These are phyloP conservation scores for Potentilla sterilis DNA, from an alignment of 306 rosid species.

Conservation along the genomic window DNA sequence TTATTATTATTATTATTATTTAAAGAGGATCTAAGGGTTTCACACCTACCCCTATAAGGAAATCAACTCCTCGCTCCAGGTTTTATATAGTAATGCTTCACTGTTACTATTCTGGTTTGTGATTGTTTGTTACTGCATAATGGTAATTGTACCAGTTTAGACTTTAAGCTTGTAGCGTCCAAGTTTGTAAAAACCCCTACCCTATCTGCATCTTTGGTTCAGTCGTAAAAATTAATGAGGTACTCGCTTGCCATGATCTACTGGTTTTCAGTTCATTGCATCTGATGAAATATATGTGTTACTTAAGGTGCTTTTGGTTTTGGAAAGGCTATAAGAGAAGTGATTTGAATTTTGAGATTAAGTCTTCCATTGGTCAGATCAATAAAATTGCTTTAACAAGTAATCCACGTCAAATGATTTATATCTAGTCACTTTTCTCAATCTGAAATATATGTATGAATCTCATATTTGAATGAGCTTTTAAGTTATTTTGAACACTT, in stretches of 20 bases:
- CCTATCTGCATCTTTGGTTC: background rate
- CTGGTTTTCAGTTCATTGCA: slow-evolving; percentile 4
- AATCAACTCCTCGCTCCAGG: background rate
- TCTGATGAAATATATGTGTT: background rate
- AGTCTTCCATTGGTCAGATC: background rate
- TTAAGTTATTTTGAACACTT: background rate
- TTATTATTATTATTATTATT: no score
- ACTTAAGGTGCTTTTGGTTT: background rate
- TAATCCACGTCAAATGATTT: background rate
- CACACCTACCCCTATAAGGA: no score
- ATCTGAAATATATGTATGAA: background rate
- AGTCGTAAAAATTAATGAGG: background rate
- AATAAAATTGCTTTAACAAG: background rate
- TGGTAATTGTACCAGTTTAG: background rate
- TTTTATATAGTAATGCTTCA: background rate
- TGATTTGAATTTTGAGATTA: background rate
- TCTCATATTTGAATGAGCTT: background rate
- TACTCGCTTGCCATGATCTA: background rate
- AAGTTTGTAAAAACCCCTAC: background rate
- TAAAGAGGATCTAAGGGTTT: no score
- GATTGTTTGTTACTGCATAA: background rate
- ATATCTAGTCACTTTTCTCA: background rate
- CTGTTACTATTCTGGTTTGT: background rate
- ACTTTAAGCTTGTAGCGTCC: background rate
- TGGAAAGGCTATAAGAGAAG: background rate